Percentiles rank a stretch among this genome's conserved stretches.
These are phyloP conservation scores for Phaeotremella fagi DNA, from an alignment of 768 basidiomycete species.

Conservation along the genomic window DNA sequence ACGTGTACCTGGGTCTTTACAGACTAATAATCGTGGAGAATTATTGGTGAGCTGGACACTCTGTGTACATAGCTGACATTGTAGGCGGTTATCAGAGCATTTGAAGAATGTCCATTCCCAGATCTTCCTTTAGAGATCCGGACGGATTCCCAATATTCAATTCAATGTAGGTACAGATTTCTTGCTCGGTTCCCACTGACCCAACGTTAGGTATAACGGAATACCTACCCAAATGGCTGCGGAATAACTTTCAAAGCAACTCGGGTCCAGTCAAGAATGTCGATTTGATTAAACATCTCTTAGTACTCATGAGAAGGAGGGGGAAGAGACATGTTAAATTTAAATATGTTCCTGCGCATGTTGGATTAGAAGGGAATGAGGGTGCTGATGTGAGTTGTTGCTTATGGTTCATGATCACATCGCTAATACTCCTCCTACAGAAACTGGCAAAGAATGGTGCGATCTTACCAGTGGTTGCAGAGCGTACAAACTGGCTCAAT, in stretches of 20 bases:
- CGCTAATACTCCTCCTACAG: constrained; percentile 21
- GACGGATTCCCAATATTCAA: constrained; percentile 80
- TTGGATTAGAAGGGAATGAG: constrained; percentile 76
- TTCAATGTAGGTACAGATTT: constrained; percentile 57
- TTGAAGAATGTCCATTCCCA: constrained; percentile 64
- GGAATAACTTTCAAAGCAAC: constrained; percentile 51
- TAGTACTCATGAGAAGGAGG: constrained; percentile 60
- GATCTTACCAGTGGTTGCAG: constrained; percentile 20
- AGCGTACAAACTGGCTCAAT: constrained; percentile 36
- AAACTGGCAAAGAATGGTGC: constrained; percentile 40
- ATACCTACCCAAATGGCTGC: constrained; percentile 68
- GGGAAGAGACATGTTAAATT: constrained; percentile 53
- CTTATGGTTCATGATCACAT: not conserved
- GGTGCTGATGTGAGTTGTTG: constrained; percentile 60
- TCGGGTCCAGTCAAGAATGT: constrained; percentile 63
- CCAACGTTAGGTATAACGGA: constrained; percentile 59
- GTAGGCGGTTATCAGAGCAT: constrained; percentile 75
- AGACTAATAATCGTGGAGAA: constrained; percentile 62
- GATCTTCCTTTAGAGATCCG: constrained; percentile 64
- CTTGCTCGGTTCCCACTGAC: not conserved
- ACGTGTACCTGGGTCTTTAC: constrained; percentile 46
- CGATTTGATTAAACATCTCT: constrained; percentile 65
- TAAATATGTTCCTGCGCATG: constrained; percentile 73
- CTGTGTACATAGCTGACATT: constrained; percentile 1
- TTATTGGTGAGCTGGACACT: constrained; percentile 59